Conservation (phyloP, 129 eudicot species). For the Oenanthe sinensis region DNA sequence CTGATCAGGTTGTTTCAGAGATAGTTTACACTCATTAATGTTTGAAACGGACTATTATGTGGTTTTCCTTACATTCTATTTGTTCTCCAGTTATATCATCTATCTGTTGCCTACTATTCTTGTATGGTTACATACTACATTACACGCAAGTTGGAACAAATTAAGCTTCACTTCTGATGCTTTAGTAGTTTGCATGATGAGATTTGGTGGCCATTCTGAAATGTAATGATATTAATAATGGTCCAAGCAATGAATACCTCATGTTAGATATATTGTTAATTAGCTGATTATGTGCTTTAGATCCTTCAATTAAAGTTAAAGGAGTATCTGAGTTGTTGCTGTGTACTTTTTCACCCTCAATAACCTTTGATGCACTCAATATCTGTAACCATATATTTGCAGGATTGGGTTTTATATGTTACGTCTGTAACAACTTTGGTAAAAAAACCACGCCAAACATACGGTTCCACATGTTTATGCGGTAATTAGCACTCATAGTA, state of each 20-base stretch:
- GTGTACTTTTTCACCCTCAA: conserved; percentile 9
- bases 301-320: conserved; percentile 19
- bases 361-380: neutral
- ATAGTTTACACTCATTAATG: conserved; percentile 16
- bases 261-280: conserved; percentile 16
- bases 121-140: conserved; percentile 14
- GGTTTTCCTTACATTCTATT: neutral
- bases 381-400: neutral
- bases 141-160: conserved; percentile 49
- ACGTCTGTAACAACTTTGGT: neutral
- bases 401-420: neutral
- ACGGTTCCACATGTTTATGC: neutral
- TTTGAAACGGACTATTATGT: neutral
- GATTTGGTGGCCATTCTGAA: conserved; percentile 25
- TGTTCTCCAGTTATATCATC: conserved; percentile 31
- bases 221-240: conserved; percentile 11
- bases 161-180: conserved; percentile 34
- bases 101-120: conserved; percentile 20
- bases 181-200: conserved; percentile 23
- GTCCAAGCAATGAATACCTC: conserved; percentile 17
- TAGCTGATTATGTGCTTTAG: conserved; percentile 24
- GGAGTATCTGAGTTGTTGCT: conserved; percentile 14
- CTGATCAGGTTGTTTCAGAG: conserved; percentile 12
- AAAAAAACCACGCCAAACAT: neutral
- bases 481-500: neutral